Evolutionary conservation across 2,329 filamentous ascomycete species (phyloP).

Genomic region (Trichoderma atroviride): DNA sequence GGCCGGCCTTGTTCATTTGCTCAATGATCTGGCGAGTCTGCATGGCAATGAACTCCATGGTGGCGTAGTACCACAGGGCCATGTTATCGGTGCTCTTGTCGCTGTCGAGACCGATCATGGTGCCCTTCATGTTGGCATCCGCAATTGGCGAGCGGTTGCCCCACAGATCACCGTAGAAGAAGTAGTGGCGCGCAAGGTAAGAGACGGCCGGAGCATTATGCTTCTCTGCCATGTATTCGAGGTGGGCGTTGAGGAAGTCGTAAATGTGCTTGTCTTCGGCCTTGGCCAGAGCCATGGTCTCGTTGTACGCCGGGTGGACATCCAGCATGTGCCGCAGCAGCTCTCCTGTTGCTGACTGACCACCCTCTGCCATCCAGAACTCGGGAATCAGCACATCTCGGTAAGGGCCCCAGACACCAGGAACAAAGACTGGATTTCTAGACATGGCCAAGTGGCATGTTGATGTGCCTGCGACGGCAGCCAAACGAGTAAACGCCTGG

Average conservation of each 20-base stretch:
- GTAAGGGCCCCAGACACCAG: conserved; percentile 97
- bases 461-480: conserved; percentile 93
- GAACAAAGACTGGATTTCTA: conserved; percentile 86
- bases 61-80: conserved; percentile 89
- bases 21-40: conserved; percentile 96
- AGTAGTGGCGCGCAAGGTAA: conserved; percentile 89
- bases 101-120: conserved; percentile 81
- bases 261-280: conserved; percentile 88
- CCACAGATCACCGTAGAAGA: conserved; percentile 98
- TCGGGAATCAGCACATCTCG: conserved; percentile 87
- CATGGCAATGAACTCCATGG: conserved; percentile 97
- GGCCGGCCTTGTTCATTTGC: conserved; percentile 87
- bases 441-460: conserved; percentile 98
- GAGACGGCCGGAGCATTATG: conserved; percentile 73
- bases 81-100: conserved; percentile 87
- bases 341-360: conserved; percentile 94
- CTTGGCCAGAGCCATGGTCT: conserved; percentile 77
- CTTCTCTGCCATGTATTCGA: conserved; percentile 73
- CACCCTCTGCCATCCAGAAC: conserved; percentile 97
- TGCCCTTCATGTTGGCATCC: conserved; percentile 89
- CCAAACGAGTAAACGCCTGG: conserved; percentile 89
- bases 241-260: conserved; percentile 88
- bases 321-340: conserved; percentile 92
- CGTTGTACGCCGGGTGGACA: conserved; percentile 86
- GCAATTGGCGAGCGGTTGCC: conserved; percentile 94